Evolutionary conservation across 73 alveolate species (phyloP).

Genomic region (Paraurostyla sp.): DNA sequence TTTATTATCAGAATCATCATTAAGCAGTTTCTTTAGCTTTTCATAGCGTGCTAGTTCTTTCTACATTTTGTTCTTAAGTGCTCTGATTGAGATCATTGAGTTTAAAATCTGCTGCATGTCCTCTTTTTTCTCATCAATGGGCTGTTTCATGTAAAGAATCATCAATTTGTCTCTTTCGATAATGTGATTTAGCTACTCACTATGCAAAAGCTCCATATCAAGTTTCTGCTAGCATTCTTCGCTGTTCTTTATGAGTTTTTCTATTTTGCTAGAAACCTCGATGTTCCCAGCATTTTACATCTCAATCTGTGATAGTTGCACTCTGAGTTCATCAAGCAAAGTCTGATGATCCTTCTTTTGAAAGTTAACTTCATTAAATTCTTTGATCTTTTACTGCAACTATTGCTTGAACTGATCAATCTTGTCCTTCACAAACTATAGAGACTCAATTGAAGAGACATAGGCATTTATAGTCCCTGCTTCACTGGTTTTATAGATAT

Average conservation of each 20-base stretch:
- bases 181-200: constrained; percentile 58
- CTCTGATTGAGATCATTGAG: constrained; percentile 18
- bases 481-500: constrained; percentile 34
- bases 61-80: constrained; percentile 23
- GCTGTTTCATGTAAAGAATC: constrained; percentile 12
- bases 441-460: constrained; percentile 6
- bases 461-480: constrained; percentile 38
- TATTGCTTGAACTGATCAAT: constrained; percentile 8
- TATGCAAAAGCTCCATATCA: constrained; percentile 50
- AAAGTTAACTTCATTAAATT: not conserved
- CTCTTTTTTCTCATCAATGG: constrained; percentile 21
- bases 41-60: constrained; percentile 2
- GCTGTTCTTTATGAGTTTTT: not conserved
- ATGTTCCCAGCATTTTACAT: not conserved
- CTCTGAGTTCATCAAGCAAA: constrained; percentile 3
- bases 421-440: constrained; percentile 45
- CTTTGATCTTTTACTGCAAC: constrained; percentile 31
- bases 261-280: not conserved
- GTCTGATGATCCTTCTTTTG: not conserved
- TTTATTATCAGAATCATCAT: not conserved
- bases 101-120: constrained; percentile 27
- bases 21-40: not conserved
- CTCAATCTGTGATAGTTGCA: constrained; percentile 24
- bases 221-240: constrained; percentile 6
- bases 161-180: constrained; percentile 52